These are phyloP conservation scores for Beauveria scarabaeidicola DNA, from an alignment of 2,329 filamentous ascomycete species.

Conservation along the genomic window DNA sequence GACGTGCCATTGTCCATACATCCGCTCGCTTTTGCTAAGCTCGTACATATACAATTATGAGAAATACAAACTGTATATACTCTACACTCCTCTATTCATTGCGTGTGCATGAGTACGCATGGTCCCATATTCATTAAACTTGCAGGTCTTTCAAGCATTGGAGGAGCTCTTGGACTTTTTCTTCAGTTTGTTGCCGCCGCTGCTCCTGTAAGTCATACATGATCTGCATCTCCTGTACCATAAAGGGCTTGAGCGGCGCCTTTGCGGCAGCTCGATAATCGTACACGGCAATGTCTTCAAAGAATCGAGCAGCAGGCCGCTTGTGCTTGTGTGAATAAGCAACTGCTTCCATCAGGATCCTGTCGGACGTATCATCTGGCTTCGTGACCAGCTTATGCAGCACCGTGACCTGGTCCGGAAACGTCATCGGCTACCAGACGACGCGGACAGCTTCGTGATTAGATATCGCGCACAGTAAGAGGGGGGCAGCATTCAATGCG, in stretches of 20 bases:
- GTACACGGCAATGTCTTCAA: slow-evolving; percentile 74
- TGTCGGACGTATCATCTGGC: slow-evolving; percentile 33
- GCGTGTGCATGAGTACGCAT: not conserved
- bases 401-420: slow-evolving; percentile 73
- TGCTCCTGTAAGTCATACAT: slow-evolving; percentile 28
- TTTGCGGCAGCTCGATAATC: slow-evolving; percentile 39
- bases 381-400: slow-evolving; percentile 64
- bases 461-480: not conserved
- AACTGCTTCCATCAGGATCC: slow-evolving; percentile 52
- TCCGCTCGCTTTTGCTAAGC: not conserved
- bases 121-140: not conserved
- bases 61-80: slow-evolving; percentile 11
- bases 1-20: slow-evolving; percentile 9
- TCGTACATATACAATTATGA: slow-evolving; percentile 5
- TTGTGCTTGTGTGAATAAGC: slow-evolving; percentile 69
- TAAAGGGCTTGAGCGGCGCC: slow-evolving; percentile 31
- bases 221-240: slow-evolving; percentile 28
- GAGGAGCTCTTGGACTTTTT: slow-evolving; percentile 13
- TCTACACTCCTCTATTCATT: not conserved
- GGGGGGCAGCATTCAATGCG: too few relatives aligned
- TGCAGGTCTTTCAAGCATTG: slow-evolving; percentile 12
- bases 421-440: slow-evolving; percentile 61
- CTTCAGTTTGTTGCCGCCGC: slow-evolving; percentile 14
- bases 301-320: slow-evolving; percentile 62
- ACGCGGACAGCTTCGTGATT: not conserved